Conservation (phyloP, 352 stramenopile genomes). For the Phytophthora pini region DNA sequence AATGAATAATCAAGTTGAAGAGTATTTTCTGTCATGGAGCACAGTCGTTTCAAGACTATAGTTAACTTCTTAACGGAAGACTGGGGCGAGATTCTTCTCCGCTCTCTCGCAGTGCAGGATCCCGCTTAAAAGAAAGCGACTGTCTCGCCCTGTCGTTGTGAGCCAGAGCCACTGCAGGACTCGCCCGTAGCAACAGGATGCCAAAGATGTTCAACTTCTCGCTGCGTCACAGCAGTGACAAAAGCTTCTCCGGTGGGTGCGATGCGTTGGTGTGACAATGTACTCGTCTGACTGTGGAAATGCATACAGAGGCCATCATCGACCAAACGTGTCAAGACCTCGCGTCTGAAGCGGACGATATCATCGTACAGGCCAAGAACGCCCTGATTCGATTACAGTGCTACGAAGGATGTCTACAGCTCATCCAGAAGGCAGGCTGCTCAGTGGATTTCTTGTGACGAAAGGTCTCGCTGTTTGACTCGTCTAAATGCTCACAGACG, state of each 20-base stretch:
- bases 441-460: background rate
- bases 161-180: too few relatives aligned
- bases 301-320: conserved; percentile 34
- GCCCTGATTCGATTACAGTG: conserved; percentile 43
- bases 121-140: conserved; percentile 6
- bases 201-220: conserved; percentile 39
- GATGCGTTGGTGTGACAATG: background rate
- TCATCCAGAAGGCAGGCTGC: conserved; percentile 49
- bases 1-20: background rate
- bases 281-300: background rate
- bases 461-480: background rate
- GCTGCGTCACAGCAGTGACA: conserved; percentile 42
- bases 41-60: conserved; percentile 31
- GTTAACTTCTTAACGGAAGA: conserved; percentile 30
- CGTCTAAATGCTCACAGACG: conserved; percentile 22
- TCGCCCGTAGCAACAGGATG: conserved; percentile 10
- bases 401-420: conserved; percentile 54
- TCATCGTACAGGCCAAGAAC: conserved; percentile 42
- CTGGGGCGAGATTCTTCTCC: conserved; percentile 28
- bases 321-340: conserved; percentile 55
- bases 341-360: conserved; percentile 43
- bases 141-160: background rate
- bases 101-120: conserved; percentile 16
- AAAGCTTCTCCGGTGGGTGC: conserved; percentile 47
- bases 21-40: conserved; percentile 17